Evolutionary conservation across 1,284 basidiomycete species (phyloP), one percentile per base, ranked within the genome.

Genomic region (Fomitopsis palustris): DNA sequence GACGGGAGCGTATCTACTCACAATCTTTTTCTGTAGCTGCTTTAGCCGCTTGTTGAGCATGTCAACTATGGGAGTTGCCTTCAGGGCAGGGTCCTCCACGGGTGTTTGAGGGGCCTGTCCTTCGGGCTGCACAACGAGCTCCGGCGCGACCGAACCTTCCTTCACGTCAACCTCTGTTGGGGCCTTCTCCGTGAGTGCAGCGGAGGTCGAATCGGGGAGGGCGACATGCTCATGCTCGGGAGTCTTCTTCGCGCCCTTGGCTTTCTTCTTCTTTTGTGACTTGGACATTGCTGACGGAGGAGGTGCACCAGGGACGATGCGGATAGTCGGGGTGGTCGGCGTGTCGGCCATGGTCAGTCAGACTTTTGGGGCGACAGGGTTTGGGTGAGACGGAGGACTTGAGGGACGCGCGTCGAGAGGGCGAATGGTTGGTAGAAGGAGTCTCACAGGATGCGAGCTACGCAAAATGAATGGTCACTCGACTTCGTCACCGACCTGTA

Each of bases 11-110:
- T 17, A 16, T 10, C 5, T 31, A 82, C 88, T 67, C 70, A 92
- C 93, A 62, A 93, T 90, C 78, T 95, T 95, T 79, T 95, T 95
- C 60, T 79, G 81, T 33, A 91, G 80, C 41, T 81, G 78, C 65
- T 90, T 90, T 66, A 92, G 74, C 51, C 92, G 82, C 75, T 93
- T 94, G 66, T 81, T 79, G 58, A 95, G 75, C 63, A 94, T 79
- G 52, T 95, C 92, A 55, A 88, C 84, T 57, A 91, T 81, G 10
- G 89, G 86, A 64, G 88, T 89, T 9, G 71, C 73, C 68, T 86
- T 89, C 58, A 75, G 67, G 53, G 73, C 55, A 43, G 67, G 51
- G 39, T 61, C 77, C 21, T 81, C 80, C 53, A 81, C 79, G 10
- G 75, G 74, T 10, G 74, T 68, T 3, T 79, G 75, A 2, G 70